Base-by-base conservation (phyloP, 1,139 yeast genomes). In the Schizosaccharomyces versatilis region DNA sequence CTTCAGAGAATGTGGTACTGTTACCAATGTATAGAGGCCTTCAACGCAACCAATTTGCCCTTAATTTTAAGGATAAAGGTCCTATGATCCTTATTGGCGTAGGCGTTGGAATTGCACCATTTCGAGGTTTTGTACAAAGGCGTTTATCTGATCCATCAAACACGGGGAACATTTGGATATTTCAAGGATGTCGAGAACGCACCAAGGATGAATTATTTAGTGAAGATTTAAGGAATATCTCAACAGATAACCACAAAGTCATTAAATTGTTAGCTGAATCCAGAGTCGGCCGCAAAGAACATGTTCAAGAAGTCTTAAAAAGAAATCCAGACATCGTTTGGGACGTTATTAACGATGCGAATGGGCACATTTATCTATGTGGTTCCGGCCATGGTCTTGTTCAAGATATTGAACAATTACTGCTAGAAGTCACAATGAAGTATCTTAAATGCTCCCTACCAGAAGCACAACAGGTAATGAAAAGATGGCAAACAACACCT, bases 321-420 rank as follows among this genome's bases (percentile, higher is more conserved):
- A 82, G 79, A 60, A 73, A 75, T 59, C 65, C 66, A 47, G 66
- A 63, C 2, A 69, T 79, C 14, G 70, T 84, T 48, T 73, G 76
- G 63, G 68, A 73, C 52, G 70, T 82, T 57, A 67, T 84, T 55
- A 69, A 73, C 49, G 69, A 72, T 32, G 64, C 68, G 19, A 93
- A 88, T 56, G 93, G 90, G 0, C 79, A 79, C 63, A 72, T 84
- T 54, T 84, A 83, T 65, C 88, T 84, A 40, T 84, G 94, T 74
- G 94, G 94, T 64, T 93, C 84, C 69, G 93, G 94, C 38, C 75
- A 81, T 41, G 78, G 74, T 61, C 83, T 84, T 94, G 88, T 93
- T 2, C 79, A 83, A 68, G 88, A 82, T 65, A 93, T 84, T 8
- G 84, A 80, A 62, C 68, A 71, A 51, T 72, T 84, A 1, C 70